A percentile compares a stretch with the other conserved stretches of the same genome.
Conservation (phyloP, 345 rosid species). For the Gossypium ekmanianum region DNA sequence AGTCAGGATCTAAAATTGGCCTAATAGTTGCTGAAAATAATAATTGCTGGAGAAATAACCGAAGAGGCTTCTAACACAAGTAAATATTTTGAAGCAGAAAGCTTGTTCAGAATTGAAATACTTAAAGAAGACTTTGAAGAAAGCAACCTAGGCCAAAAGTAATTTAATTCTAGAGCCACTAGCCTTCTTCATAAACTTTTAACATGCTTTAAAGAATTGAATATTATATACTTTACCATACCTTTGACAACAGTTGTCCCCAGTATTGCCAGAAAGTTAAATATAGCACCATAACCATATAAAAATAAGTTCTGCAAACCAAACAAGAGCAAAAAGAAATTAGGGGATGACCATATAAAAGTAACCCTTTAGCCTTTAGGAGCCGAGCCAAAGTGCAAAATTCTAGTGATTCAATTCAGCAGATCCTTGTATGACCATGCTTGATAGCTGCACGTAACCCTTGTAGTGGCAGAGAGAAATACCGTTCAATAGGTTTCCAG, state of each 20-base stretch:
- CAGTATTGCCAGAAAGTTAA: slow-evolving; percentile 82
- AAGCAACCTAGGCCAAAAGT: background rate
- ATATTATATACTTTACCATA: slow-evolving; percentile 17
- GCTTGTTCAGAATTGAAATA: background rate
- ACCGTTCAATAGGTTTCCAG: background rate
- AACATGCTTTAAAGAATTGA: background rate
- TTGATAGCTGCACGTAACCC: background rate
- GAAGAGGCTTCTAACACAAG: background rate
- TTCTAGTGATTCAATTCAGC: background rate
- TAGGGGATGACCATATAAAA: slow-evolving; percentile 7
- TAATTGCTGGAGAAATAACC: background rate
- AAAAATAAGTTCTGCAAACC: slow-evolving; percentile 80
- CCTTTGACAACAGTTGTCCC: slow-evolving; percentile 71
- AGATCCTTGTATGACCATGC: background rate
- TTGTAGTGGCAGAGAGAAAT: background rate
- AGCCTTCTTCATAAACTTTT: background rate
- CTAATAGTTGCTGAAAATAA: slow-evolving; percentile 1
- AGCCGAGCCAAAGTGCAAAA: background rate
- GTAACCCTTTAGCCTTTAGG: background rate
- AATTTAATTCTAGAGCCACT: background rate
- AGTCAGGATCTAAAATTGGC: background rate
- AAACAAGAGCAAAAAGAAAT: slow-evolving; percentile 14
- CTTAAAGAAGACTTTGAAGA: background rate
- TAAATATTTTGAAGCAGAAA: background rate
- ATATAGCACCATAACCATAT: slow-evolving; percentile 98